These are phyloP conservation scores for Saccharomycopsis sp. DNA, from an alignment of 805 yeast genomes.

Conservation along the genomic window DNA sequence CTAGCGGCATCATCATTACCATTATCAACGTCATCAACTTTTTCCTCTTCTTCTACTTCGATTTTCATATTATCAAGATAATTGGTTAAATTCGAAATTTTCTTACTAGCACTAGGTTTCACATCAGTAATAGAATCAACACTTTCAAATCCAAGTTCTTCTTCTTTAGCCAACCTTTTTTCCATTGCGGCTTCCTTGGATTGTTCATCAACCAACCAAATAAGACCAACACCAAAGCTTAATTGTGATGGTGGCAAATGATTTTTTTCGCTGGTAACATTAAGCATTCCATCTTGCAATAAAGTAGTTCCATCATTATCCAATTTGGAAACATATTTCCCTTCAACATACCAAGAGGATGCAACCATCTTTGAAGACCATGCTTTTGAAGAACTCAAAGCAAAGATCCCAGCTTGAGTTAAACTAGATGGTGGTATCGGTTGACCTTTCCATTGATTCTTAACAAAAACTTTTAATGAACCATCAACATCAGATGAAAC, in stretches of 20 bases:
- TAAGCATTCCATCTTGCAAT: conserved; percentile 51
- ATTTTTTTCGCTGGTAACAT: conserved; percentile 46
- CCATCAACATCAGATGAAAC: conserved; percentile 72
- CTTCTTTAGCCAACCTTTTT: conserved; percentile 24
- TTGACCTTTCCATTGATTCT: conserved; percentile 67
- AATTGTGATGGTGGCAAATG: conserved; percentile 72
- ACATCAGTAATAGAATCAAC: conserved; percentile 28
- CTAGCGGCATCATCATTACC: neutral
- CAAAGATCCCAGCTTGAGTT: conserved; percentile 81
- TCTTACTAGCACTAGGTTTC: conserved; percentile 25
- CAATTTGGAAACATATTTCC: conserved; percentile 59
- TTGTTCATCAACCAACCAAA: conserved; percentile 63
- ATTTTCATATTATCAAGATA: conserved; percentile 4
- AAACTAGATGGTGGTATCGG: conserved; percentile 80
- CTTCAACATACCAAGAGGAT: conserved; percentile 81
- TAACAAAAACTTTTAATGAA: conserved; percentile 68
- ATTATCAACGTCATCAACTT: neutral
- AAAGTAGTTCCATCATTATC: conserved; percentile 55
- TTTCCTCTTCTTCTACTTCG: conserved; percentile 15
- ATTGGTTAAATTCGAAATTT: neutral
- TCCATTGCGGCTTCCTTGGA: conserved; percentile 27
- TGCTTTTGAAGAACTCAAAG: conserved; percentile 76
- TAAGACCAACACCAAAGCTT: conserved; percentile 82
- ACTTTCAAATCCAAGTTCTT: conserved; percentile 27
- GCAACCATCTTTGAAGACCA: conserved; percentile 84